phyloP scores from a whole-genome alignment of 768 basidiomycete species.

The Roridomyces roridus region DNA sequence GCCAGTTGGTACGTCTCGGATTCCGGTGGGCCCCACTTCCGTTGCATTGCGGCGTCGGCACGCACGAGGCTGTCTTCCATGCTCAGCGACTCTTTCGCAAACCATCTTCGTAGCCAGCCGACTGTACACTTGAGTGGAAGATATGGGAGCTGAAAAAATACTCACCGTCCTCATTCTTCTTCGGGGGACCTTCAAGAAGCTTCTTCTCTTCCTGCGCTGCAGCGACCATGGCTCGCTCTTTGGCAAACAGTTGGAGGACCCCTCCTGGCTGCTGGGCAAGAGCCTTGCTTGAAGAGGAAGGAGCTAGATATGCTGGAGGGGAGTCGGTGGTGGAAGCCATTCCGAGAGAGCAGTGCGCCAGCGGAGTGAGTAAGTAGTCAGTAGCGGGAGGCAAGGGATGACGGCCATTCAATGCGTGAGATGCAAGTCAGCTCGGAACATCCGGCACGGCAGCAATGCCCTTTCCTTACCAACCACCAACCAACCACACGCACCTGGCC shows the following conservation, averaged over 20 bases:
- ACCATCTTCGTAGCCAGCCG: conserved; percentile 1
- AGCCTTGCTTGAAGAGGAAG: too few relatives aligned
- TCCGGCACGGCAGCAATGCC: too few relatives aligned
- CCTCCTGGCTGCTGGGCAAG: too few relatives aligned
- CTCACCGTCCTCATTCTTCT: not conserved
- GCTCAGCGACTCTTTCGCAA: not conserved
- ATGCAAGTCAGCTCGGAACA: too few relatives aligned
- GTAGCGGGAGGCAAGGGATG: too few relatives aligned
- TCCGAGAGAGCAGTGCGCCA: too few relatives aligned
- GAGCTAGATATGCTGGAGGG: too few relatives aligned
- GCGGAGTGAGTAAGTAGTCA: too few relatives aligned
- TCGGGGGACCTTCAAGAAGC: not conserved
- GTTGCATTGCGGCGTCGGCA: not conserved
- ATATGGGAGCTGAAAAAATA: not conserved
- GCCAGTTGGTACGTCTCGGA: conserved; percentile 2
- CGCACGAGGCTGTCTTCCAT: conserved; percentile 1
- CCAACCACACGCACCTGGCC: too few relatives aligned
- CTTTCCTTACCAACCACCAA: too few relatives aligned
- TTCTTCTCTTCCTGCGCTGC: conserved; percentile 1
- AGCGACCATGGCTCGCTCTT: conserved; percentile 2
- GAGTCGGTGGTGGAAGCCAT: too few relatives aligned
- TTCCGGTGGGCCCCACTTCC: not conserved
- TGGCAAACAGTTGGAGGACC: not conserved
- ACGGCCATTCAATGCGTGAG: too few relatives aligned
- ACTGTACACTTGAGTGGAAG: not conserved